Base-by-base conservation (phyloP, 345 rosid genomes). In the Bruguiera parviflora region DNA sequence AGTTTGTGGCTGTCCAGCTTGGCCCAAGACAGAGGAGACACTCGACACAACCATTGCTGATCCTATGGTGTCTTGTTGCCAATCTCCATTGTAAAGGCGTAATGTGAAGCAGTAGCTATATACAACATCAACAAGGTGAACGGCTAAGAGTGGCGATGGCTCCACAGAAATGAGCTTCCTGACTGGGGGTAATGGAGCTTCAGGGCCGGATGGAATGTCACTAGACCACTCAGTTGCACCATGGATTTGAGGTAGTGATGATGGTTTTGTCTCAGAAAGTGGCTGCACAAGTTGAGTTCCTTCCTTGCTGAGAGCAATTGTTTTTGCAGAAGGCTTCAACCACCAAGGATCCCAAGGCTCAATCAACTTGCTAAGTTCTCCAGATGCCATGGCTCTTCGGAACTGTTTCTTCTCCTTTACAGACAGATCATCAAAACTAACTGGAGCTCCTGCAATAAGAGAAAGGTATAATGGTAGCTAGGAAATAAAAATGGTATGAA, bases 261-360 rank as follows among this genome's bases (percentile, higher is more conserved):
- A 62, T 33, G 71, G 49, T 49, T 71, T 82, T 43, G 66, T 71
- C 32, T 72, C 47, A 21, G 51, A 73, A 62, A 88, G 59, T 33
- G 87, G 78, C 62, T 86, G 96, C 59, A 92, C 77, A 13, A 92
- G 88, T 46, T 68, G 83, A 57, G 86, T 80, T 67, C 98, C 99
- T 33, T 80, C 83, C 62, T 69, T 72, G 59, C 96, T 81, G 32
- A 88, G 88, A 61, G 80, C 72, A 64, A 92, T 82, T 62, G 75
- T 74, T 73, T 80, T 72, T 37, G 96, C 96, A 63, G 88, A 84
- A 81, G 87, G 85, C 51, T 72, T 82, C 68, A 88, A 71, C 99
- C 99, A 95, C 98, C 99, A 95, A 52, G 99, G 99, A 32, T 87
- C 93, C 99, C 99, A 92, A 13, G 96, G 96, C 71, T 88, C 76